phyloP scores from a whole-genome alignment of 139 green algal species.

The Desmodesmus armatus region DNA sequence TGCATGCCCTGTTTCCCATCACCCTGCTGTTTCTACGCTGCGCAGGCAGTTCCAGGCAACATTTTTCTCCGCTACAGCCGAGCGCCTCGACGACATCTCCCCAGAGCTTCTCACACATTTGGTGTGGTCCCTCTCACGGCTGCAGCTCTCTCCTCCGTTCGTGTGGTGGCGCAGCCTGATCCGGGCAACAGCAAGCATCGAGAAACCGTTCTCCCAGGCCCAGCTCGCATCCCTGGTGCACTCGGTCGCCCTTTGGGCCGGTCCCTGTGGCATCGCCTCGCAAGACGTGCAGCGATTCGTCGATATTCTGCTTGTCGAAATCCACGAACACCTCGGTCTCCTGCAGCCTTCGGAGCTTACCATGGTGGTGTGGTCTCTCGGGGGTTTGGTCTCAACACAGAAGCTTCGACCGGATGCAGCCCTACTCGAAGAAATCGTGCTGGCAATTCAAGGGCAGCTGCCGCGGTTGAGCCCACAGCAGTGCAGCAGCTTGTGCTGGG shows the following conservation, averaged over 20 bases:
- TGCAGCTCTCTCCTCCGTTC: constrained; percentile 27
- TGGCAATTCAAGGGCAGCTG: constrained; percentile 20
- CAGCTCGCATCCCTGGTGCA: constrained; percentile 30
- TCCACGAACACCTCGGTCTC: background rate
- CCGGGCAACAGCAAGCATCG: background rate
- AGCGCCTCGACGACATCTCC: constrained; percentile 31
- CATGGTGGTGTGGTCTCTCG: constrained; percentile 24
- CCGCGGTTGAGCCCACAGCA: constrained; percentile 22
- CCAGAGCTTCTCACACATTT: constrained; percentile 18
- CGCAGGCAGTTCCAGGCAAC: constrained; percentile 4
- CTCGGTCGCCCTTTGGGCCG: constrained; percentile 13
- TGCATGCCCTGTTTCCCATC: background rate
- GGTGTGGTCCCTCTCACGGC: background rate
- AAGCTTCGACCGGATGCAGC: constrained; percentile 3
- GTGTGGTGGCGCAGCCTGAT: constrained; percentile 23
- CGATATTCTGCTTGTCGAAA: background rate
- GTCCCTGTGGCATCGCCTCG: constrained; percentile 3
- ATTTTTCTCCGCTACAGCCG: constrained; percentile 16
- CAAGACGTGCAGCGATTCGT: constrained; percentile 7
- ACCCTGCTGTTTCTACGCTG: background rate
- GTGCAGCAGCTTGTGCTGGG: constrained; percentile 29
- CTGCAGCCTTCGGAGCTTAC: constrained; percentile 35
- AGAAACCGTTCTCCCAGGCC: constrained; percentile 13
- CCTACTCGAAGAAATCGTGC: background rate
- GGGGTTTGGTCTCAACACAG: background rate